phyloP scores from a whole-genome alignment of 1,284 basidiomycete species.

The Ceraceosorus bombacis region DNA sequence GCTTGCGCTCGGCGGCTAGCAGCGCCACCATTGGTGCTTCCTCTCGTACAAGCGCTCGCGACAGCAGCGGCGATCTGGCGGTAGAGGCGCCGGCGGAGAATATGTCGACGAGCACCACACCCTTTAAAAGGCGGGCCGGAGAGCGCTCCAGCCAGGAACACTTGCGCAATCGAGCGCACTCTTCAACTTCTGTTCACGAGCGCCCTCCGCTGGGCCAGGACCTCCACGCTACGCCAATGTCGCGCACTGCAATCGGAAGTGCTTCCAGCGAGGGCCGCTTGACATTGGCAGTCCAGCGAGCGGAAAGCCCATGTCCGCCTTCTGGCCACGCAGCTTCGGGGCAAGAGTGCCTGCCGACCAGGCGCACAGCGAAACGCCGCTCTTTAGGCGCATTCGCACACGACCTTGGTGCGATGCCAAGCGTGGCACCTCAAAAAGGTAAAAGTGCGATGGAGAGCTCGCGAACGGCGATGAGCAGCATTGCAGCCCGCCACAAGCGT shows the following conservation, averaged over 20 bases:
- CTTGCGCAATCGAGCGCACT: neutral
- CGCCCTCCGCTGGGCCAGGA: too few relatives aligned
- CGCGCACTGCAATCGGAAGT: neutral
- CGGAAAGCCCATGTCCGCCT: too few relatives aligned
- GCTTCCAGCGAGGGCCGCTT: neutral
- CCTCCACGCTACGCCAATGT: neutral
- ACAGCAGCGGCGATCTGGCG: neutral
- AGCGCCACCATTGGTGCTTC: neutral
- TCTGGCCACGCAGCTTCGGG: neutral
- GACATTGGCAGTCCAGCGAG: too few relatives aligned
- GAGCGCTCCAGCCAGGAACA: neutral
- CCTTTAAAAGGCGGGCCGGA: constrained; percentile 9
- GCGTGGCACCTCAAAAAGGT: too few relatives aligned
- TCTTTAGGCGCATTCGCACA: neutral
- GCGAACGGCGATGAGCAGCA: too few relatives aligned
- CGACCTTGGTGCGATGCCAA: neutral
- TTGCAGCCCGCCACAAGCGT: neutral
- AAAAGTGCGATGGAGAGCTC: too few relatives aligned
- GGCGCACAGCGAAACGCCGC: neutral
- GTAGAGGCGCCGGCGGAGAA: too few relatives aligned
- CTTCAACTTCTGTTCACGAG: neutral
- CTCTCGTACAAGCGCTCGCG: neutral
- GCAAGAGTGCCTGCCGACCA: neutral
- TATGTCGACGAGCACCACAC: constrained; percentile 11
- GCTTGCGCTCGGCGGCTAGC: neutral